Conservation (phyloP, 2,329 filamentous ascomycete genomes). For the Trichothecium sympodiale region DNA sequence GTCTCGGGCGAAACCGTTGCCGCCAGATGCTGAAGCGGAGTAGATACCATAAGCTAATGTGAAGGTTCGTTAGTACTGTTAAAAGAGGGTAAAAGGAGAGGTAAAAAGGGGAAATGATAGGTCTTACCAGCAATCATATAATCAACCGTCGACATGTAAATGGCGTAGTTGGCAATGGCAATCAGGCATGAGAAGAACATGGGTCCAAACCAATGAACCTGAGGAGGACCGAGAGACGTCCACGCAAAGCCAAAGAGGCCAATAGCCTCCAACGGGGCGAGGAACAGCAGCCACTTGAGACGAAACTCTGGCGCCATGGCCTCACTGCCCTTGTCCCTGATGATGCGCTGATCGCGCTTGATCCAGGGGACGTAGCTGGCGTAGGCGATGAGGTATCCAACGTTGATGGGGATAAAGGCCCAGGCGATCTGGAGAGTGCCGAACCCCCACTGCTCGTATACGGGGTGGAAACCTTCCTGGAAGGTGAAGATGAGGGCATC, state of each 20-base stretch:
- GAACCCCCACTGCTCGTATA: constrained; percentile 59
- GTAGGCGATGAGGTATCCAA: constrained; percentile 57
- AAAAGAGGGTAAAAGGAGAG: too few relatives aligned
- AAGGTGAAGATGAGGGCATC: constrained; percentile 71
- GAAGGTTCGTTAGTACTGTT: constrained; percentile 13
- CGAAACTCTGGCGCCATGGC: constrained; percentile 45
- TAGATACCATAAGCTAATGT: constrained; percentile 55
- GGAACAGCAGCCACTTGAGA: constrained; percentile 52
- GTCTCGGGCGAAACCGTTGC: constrained; percentile 64
- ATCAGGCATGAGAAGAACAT: constrained; percentile 54
- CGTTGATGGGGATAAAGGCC: constrained; percentile 52
- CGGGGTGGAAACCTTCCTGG: constrained; percentile 56
- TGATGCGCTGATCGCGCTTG: constrained; percentile 33
- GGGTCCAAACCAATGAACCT: constrained; percentile 54
- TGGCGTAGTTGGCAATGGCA: constrained; percentile 61
- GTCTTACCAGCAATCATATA: constrained; percentile 48
- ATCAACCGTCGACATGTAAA: constrained; percentile 67
- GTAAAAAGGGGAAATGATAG: neutral
- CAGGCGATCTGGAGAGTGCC: constrained; percentile 43
- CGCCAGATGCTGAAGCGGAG: constrained; percentile 62
- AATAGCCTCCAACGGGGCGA: constrained; percentile 47
- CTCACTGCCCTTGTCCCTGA: constrained; percentile 45
- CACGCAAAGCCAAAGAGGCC: constrained; percentile 61
- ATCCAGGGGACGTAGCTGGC: constrained; percentile 46
- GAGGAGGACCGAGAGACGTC: constrained; percentile 48